Conservation (phyloP, 495 filamentous ascomycete species). For the Podospora sp. region DNA sequence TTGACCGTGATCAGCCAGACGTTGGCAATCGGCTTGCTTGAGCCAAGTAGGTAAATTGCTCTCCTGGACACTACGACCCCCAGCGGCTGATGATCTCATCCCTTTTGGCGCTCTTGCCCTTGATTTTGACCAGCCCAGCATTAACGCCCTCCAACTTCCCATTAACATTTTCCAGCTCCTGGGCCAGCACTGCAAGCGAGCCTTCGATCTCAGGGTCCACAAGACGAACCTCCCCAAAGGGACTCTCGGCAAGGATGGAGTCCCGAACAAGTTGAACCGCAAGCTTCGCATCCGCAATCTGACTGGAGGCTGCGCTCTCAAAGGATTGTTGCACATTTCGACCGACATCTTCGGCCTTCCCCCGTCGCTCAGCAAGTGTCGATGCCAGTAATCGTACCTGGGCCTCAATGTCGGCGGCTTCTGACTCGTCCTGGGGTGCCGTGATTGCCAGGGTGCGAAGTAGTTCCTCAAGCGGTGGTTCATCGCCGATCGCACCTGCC, state of each 20-base stretch:
- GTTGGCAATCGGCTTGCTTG: too few relatives aligned
- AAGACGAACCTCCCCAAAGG: slow-evolving; percentile 41
- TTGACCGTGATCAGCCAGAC: too few relatives aligned
- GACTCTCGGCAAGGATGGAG: slow-evolving; percentile 46
- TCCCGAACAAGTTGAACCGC: slow-evolving; percentile 47
- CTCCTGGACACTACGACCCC: slow-evolving; percentile 27
- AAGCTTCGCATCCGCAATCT: slow-evolving; percentile 43
- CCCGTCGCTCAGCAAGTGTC: slow-evolving; percentile 35
- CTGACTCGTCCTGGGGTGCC: slow-evolving; percentile 29
- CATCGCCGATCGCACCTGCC: slow-evolving; percentile 23
- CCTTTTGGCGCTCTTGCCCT: slow-evolving; percentile 40
- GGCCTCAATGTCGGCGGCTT: slow-evolving; percentile 9
- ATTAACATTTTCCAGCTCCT: slow-evolving; percentile 39
- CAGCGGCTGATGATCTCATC: slow-evolving; percentile 46
- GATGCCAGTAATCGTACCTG: slow-evolving; percentile 24
- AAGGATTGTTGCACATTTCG: slow-evolving; percentile 42
- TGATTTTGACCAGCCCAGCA: slow-evolving; percentile 27
- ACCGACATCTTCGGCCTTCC: slow-evolving; percentile 41
- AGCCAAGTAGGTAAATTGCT: too few relatives aligned
- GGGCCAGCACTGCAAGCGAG: slow-evolving; percentile 38
- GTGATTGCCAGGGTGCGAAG: slow-evolving; percentile 36
- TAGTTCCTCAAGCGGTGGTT: slow-evolving; percentile 37
- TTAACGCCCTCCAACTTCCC: slow-evolving; percentile 33
- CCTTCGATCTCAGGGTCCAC: slow-evolving; percentile 47
- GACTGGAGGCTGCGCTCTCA: slow-evolving; percentile 37